A percentile compares a stretch with the other conserved stretches of the same genome.
These are phyloP conservation scores for Fusarium cyanostomum DNA, from an alignment of 2,329 filamentous ascomycete species.

Conservation along the genomic window DNA sequence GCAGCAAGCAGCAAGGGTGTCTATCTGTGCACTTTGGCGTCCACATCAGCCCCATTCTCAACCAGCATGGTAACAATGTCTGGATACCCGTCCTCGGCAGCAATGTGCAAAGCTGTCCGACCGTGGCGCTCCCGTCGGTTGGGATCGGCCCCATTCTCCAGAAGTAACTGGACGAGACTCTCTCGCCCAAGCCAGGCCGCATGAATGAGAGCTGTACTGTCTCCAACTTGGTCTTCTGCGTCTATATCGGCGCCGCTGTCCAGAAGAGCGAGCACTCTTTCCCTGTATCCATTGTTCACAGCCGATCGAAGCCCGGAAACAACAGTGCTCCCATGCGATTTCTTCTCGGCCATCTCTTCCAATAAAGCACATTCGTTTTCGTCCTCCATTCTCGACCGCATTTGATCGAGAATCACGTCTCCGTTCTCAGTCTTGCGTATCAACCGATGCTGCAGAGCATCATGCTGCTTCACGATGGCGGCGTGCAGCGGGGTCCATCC, in stretches of 20 bases:
- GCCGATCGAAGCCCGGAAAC: constrained; percentile 23
- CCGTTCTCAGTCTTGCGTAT: not conserved
- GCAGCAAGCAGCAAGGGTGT: constrained; percentile 21
- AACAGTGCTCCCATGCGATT: constrained; percentile 23
- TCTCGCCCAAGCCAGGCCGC: constrained; percentile 16
- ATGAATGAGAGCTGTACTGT: constrained; percentile 14
- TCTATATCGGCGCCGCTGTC: constrained; percentile 19
- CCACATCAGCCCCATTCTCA: constrained; percentile 5
- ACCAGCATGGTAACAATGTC: constrained; percentile 6
- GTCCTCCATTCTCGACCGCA: constrained; percentile 1
- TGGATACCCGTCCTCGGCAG: not conserved
- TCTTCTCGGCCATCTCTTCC: constrained; percentile 24
- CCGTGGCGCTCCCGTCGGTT: constrained; percentile 12
- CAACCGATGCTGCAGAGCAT: constrained; percentile 1
- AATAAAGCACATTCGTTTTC: constrained; percentile 9
- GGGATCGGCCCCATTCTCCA: constrained; percentile 17
- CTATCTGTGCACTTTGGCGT: constrained; percentile 9
- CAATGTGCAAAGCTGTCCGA: constrained; percentile 19
- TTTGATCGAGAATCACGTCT: not conserved
- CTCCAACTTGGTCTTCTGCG: constrained; percentile 9
- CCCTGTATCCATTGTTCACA: constrained; percentile 22
- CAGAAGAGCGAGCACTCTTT: constrained; percentile 8
- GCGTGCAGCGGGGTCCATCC: constrained; percentile 22
- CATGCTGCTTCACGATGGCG: constrained; percentile 3
- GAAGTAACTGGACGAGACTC: constrained; percentile 4